Conservation (phyloP, 768 basidiomycete species). For the Naganishia onofrii region DNA sequence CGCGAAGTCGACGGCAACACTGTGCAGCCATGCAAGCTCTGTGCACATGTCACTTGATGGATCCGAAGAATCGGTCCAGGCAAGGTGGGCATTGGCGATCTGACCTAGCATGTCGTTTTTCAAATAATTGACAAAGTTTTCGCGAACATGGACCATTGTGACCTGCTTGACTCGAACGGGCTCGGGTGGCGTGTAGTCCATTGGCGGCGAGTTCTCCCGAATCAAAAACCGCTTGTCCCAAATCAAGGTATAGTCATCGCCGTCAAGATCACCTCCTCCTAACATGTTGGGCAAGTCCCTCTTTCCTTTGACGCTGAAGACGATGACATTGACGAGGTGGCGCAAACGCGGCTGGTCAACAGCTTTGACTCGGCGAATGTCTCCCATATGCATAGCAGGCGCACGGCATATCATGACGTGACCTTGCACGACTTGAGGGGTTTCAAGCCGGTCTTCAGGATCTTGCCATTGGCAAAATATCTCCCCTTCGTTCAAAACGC, state of each 20-base stretch:
- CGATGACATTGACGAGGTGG: constrained; percentile 51
- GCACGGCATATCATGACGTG: constrained; percentile 47
- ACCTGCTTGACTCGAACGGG: constrained; percentile 39
- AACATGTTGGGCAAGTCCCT: constrained; percentile 48
- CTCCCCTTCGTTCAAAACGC: constrained; percentile 42
- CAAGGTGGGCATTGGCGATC: constrained; percentile 48
- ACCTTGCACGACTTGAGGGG: constrained; percentile 35
- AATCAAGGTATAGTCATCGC: constrained; percentile 49
- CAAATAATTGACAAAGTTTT: constrained; percentile 50
- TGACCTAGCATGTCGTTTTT: constrained; percentile 43
- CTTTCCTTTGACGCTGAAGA: constrained; percentile 44
- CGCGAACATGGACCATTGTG: constrained; percentile 42
- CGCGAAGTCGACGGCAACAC: constrained; percentile 50
- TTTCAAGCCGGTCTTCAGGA: constrained; percentile 35
- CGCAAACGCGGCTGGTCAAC: constrained; percentile 44
- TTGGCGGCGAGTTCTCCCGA: constrained; percentile 35
- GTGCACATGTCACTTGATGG: constrained; percentile 38
- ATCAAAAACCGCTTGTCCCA: constrained; percentile 49
- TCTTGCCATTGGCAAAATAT: constrained; percentile 48
- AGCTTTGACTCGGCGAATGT: constrained; percentile 45
- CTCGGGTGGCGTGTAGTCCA: constrained; percentile 45
- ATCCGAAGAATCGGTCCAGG: constrained; percentile 36
- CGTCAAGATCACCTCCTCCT: constrained; percentile 50
- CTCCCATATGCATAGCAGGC: constrained; percentile 42
- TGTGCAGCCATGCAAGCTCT: constrained; percentile 44